These are phyloP conservation scores for Ogataea dorogensis DNA, from an alignment of 805 yeast species.

Conservation along the genomic window DNA sequence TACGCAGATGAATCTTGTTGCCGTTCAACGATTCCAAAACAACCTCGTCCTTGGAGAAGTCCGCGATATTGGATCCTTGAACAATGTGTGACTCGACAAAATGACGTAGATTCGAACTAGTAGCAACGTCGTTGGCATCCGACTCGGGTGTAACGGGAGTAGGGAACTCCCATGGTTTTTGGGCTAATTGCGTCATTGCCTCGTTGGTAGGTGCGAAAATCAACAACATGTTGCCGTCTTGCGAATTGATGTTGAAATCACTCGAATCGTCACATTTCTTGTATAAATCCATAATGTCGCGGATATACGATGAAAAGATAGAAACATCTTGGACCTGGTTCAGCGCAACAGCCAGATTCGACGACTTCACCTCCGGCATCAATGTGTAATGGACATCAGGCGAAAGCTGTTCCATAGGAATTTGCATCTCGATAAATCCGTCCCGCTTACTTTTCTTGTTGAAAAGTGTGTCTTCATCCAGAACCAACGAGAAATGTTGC, in stretches of 20 bases:
- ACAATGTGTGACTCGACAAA: slow-evolving; percentile 68
- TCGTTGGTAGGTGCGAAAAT: slow-evolving; percentile 71
- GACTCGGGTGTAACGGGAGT: slow-evolving; percentile 40
- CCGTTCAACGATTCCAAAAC: slow-evolving; percentile 34
- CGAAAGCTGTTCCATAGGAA: slow-evolving; percentile 2
- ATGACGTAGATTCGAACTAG: slow-evolving; percentile 49
- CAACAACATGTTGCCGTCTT: slow-evolving; percentile 35
- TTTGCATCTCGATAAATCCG: slow-evolving; percentile 7
- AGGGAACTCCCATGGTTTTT: slow-evolving; percentile 87
- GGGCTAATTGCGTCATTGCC: slow-evolving; percentile 49
- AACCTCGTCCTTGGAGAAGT: slow-evolving; percentile 26
- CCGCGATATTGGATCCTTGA: slow-evolving; percentile 25
- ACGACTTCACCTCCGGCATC: slow-evolving; percentile 26
- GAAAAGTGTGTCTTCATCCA: slow-evolving; percentile 9
- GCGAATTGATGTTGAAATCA: slow-evolving; percentile 25
- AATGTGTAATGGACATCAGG: slow-evolving; percentile 19
- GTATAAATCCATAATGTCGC: slow-evolving; percentile 56
- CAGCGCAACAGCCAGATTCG: slow-evolving; percentile 38
- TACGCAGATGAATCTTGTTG: slow-evolving; percentile 37
- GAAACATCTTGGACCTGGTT: slow-evolving; percentile 45
- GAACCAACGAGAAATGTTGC: slow-evolving; percentile 1
- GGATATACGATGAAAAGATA: slow-evolving; percentile 66
- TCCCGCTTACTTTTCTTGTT: slow-evolving; percentile 8
- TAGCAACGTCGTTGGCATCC: slow-evolving; percentile 46
- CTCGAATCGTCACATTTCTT: slow-evolving; percentile 41